Percentiles rank a stretch among this genome's conserved stretches.
phyloP scores from a whole-genome alignment of 2,329 filamentous ascomycete species.

The Fusarium sororula region DNA sequence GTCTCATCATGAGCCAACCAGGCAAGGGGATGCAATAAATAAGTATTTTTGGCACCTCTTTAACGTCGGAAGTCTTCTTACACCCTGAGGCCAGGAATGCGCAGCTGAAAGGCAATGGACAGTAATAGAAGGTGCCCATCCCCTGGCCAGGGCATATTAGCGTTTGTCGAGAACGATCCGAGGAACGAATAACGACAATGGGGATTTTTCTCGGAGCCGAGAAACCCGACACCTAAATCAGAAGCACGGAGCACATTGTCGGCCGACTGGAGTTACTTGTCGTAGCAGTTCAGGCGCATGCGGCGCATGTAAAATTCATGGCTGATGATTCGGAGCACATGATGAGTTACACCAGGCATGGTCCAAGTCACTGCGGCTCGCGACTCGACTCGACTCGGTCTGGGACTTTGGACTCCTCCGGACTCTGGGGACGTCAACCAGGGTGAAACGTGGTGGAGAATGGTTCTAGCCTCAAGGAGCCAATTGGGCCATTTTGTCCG shows the following conservation, averaged over 20 bases:
- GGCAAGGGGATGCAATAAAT: no score
- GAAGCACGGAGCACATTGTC: slow-evolving; percentile 30
- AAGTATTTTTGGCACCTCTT: no score
- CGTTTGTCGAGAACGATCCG: neutral
- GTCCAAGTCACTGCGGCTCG: neutral
- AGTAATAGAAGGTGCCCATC: neutral
- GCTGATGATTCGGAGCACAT: slow-evolving; percentile 25
- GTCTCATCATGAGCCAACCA: neutral
- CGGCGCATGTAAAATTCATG: slow-evolving; percentile 26
- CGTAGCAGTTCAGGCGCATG: slow-evolving; percentile 20
- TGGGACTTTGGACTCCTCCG: slow-evolving; percentile 8
- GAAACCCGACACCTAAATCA: slow-evolving; percentile 19
- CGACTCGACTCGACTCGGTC: neutral
- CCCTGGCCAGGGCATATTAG: neutral
- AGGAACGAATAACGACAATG: slow-evolving; percentile 2
- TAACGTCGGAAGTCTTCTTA: no score
- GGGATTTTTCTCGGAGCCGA: slow-evolving; percentile 36
- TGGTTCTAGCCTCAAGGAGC: slow-evolving; percentile 20
- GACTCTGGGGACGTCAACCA: slow-evolving; percentile 25
- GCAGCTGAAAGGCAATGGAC: neutral
- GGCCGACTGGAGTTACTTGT: slow-evolving; percentile 32
- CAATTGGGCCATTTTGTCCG: slow-evolving; percentile 13
- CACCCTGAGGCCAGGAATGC: neutral
- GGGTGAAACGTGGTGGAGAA: slow-evolving; percentile 31
- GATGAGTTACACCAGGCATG: slow-evolving; percentile 3